Evolutionary conservation across 1,284 basidiomycete genomes (phyloP).

Genomic region (Trichosporon inkin): DNA sequence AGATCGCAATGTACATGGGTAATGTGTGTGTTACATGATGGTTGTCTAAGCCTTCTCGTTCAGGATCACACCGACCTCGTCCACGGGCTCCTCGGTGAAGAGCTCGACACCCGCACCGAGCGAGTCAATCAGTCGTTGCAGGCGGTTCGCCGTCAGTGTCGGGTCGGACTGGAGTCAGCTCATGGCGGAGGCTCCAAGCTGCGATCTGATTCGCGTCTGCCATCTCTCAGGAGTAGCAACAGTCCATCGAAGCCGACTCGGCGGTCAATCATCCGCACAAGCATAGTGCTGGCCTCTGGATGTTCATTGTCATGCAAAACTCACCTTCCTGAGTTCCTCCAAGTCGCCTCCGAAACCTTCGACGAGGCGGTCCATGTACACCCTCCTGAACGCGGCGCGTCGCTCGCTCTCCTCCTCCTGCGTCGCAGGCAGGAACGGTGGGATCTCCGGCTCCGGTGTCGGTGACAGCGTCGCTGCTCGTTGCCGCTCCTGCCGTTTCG

Average conservation of each 20-base stretch:
- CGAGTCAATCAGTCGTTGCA: constrained; percentile 48
- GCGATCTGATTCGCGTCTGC: no score
- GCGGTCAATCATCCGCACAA: no score
- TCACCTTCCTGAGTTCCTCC: constrained; percentile 45
- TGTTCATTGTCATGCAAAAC: constrained; percentile 13
- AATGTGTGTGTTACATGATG: not conserved
- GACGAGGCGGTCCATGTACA: constrained; percentile 50
- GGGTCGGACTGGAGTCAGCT: constrained; percentile 33
- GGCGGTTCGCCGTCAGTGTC: constrained; percentile 36
- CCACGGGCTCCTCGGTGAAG: constrained; percentile 37
- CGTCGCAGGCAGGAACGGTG: constrained; percentile 19
- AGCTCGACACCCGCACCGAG: constrained; percentile 40
- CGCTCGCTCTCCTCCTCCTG: constrained; percentile 35
- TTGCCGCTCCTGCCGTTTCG: constrained; percentile 8
- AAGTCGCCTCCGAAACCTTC: constrained; percentile 48
- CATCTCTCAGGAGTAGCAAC: no score
- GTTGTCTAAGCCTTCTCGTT: constrained; percentile 8
- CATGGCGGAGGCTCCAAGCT: not conserved
- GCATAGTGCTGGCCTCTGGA: no score
- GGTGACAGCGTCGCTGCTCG: constrained; percentile 22
- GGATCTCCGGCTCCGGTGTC: constrained; percentile 24
- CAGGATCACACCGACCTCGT: constrained; percentile 41
- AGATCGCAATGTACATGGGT: constrained; percentile 19
- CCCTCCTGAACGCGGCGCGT: constrained; percentile 38
- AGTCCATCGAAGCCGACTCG: no score